Evolutionary conservation across 306 rosid species (phyloP).

Genomic region (Leucaena leucocephala): DNA sequence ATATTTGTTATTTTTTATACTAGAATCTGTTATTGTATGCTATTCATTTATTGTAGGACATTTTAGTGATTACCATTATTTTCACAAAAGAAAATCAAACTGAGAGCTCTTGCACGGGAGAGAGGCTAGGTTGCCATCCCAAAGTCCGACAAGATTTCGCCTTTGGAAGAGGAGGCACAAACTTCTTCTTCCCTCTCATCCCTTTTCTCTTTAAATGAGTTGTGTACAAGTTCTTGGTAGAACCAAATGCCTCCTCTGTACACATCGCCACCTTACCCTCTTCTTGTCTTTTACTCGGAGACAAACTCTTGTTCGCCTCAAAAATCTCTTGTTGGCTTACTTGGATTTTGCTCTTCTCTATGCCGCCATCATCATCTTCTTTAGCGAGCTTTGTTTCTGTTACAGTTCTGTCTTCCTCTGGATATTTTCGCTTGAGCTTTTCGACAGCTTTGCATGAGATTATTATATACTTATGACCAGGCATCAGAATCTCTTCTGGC

Average conservation of each 20-base stretch:
- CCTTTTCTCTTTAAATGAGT: constrained; percentile 43
- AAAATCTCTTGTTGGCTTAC: constrained; percentile 29
- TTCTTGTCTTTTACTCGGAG: constrained; percentile 21
- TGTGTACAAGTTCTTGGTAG: constrained; percentile 46
- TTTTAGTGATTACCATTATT: too few relatives aligned
- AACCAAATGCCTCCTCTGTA: constrained; percentile 46
- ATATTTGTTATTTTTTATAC: too few relatives aligned
- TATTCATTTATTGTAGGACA: too few relatives aligned
- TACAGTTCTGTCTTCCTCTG: not conserved
- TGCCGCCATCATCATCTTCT: not conserved
- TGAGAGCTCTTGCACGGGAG: constrained; percentile 13
- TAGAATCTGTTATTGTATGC: too few relatives aligned
- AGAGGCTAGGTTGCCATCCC: constrained; percentile 30
- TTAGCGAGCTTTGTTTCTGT: not conserved
- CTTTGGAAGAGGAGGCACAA: constrained; percentile 67
- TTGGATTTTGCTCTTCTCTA: constrained; percentile 7
- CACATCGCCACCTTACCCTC: not conserved
- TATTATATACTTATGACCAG: constrained; percentile 64
- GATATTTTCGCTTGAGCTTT: constrained; percentile 55
- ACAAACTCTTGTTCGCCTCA: constrained; percentile 25
- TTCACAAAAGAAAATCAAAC: not conserved
- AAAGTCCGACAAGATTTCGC: constrained; percentile 39
- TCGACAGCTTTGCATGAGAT: constrained; percentile 45
- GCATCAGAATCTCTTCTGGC: constrained; percentile 54
- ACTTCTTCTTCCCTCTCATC: constrained; percentile 51